Evolutionary conservation across 2,329 filamentous ascomycete genomes (phyloP).

Genomic region (Pseudogymnoascus sp.): DNA sequence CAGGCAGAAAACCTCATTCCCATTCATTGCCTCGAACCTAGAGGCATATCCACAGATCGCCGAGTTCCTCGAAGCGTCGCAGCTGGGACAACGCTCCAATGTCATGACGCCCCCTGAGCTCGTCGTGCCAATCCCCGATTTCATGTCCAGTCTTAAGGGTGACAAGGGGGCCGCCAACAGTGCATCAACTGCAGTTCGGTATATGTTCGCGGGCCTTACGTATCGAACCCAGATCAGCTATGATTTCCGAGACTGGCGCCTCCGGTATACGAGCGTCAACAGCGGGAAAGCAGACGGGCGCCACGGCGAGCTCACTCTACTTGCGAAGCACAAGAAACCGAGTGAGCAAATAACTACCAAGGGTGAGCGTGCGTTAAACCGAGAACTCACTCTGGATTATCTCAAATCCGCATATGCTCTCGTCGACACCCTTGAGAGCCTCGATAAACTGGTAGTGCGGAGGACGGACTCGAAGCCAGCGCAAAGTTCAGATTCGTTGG

Average conservation of each 20-base stretch:
- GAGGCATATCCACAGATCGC: slow-evolving; percentile 12
- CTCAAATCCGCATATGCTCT: not conserved
- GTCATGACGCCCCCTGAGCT: slow-evolving; percentile 23
- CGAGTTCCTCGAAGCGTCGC: slow-evolving; percentile 18
- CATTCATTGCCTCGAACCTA: slow-evolving; percentile 11
- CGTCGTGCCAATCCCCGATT: slow-evolving; percentile 20
- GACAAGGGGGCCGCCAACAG: not conserved
- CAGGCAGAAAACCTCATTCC: slow-evolving; percentile 19
- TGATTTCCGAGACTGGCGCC: slow-evolving; percentile 18
- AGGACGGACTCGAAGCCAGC: not conserved
- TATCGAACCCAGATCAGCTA: slow-evolving; percentile 19
- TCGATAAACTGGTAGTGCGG: not conserved
- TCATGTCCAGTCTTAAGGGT: slow-evolving; percentile 14
- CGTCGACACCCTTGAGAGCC: not conserved
- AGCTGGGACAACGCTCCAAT: slow-evolving; percentile 13
- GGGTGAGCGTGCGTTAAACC: not conserved
- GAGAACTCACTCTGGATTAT: not conserved
- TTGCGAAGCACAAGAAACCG: not conserved
- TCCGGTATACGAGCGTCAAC: slow-evolving; percentile 24
- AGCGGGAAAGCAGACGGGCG: slow-evolving; percentile 25
- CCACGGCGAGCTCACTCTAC: not conserved
- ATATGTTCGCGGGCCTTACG: slow-evolving; percentile 26
- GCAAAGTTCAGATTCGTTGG: not conserved
- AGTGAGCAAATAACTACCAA: not conserved
- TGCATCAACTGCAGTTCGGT: slow-evolving; percentile 21